phyloP scores from a whole-genome alignment of 2,329 filamentous ascomycete species.

The Teratosphaeria pseudoeucalypti region DNA sequence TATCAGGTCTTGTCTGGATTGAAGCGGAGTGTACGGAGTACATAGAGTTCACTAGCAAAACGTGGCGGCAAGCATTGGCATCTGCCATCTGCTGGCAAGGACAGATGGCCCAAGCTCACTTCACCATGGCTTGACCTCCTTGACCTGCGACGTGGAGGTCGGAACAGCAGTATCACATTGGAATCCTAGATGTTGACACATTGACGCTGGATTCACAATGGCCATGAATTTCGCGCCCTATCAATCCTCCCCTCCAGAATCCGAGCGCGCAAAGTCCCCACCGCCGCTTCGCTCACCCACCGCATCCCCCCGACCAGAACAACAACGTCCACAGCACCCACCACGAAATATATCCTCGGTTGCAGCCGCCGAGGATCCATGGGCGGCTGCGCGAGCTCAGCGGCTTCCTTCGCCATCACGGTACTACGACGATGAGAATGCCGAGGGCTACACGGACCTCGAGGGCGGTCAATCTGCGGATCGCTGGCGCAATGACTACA shows the following conservation, averaged over 20 bases:
- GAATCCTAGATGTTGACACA: neutral
- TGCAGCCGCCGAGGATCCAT: slow-evolving; percentile 27
- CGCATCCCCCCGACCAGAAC: slow-evolving; percentile 34
- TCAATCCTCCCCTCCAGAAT: slow-evolving; percentile 82
- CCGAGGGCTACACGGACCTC: slow-evolving; percentile 18
- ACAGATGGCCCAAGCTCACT: too few relatives aligned
- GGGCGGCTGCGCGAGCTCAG: slow-evolving; percentile 31
- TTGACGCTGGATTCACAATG: slow-evolving; percentile 7
- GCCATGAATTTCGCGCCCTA: slow-evolving; percentile 93
- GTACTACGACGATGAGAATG: slow-evolving; percentile 17
- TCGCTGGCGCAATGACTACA: slow-evolving; percentile 19
- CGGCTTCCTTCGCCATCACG: slow-evolving; percentile 28
- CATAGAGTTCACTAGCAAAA: too few relatives aligned
- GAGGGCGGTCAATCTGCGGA: slow-evolving; percentile 14
- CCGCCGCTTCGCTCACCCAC: slow-evolving; percentile 49
- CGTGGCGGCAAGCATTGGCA: too few relatives aligned
- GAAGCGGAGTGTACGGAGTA: too few relatives aligned
- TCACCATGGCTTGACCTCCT: too few relatives aligned
- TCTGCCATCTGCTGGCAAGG: too few relatives aligned
- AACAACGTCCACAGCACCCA: slow-evolving; percentile 10
- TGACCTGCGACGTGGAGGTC: too few relatives aligned
- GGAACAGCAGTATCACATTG: too few relatives aligned
- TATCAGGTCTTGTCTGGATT: too few relatives aligned
- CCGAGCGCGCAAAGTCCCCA: slow-evolving; percentile 69
- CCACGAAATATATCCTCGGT: slow-evolving; percentile 20